phyloP scores from a whole-genome alignment of 2,329 filamentous ascomycete genomes.

The Ceratocystis variospora region DNA sequence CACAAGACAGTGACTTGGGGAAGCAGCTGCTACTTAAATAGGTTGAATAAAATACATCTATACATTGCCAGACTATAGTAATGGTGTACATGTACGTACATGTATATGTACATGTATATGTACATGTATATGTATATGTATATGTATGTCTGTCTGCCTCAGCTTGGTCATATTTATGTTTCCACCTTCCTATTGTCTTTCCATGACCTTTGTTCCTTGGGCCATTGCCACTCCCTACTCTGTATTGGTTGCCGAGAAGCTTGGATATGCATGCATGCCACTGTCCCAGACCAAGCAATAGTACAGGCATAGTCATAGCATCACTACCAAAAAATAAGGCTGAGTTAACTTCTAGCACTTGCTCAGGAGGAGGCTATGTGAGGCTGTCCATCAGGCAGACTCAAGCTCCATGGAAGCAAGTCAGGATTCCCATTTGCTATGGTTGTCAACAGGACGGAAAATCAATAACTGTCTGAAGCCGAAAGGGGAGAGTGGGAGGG shows the following conservation, averaged over 20 bases:
- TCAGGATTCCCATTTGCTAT: too few species aligned
- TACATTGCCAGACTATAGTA: background rate
- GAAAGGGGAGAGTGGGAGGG: too few species aligned
- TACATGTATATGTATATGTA: too few species aligned
- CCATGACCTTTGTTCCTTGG: background rate
- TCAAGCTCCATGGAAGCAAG: background rate
- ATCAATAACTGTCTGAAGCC: too few species aligned
- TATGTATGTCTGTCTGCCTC: background rate
- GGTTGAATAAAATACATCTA: background rate
- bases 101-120: too few species aligned
- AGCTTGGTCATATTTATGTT: background rate
- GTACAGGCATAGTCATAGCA: too few species aligned
- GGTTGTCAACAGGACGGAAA: too few species aligned
- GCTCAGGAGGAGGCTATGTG: background rate
- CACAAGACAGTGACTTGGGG: background rate
- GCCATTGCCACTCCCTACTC: background rate
- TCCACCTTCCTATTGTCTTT: background rate
- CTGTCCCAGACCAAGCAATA: too few species aligned
- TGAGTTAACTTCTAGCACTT: background rate
- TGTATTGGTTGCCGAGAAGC: background rate
- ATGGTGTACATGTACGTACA: background rate
- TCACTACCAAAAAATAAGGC: background rate
- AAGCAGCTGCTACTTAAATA: background rate
- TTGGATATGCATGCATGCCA: too few species aligned
- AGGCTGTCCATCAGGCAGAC: background rate